Evolutionary conservation across 2,329 filamentous ascomycete genomes (phyloP), one percentile per base, ranked within the genome.

Genomic region (Lachnellula subtilissima): DNA sequence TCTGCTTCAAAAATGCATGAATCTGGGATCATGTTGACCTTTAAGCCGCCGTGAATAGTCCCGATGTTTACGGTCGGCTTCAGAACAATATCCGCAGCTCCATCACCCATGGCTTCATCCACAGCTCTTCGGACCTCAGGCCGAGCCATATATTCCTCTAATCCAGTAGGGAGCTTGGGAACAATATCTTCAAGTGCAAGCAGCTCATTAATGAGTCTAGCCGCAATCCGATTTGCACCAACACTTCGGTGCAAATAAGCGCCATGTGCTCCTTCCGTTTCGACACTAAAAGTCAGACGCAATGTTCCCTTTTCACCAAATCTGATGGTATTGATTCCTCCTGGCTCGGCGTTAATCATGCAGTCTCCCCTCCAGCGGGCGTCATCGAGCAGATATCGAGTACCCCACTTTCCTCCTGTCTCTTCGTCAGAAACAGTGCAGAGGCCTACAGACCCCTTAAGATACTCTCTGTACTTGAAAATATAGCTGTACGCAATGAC

Each of bases 281-380:
- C 61, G 4, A 74, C 59, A 0, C 64, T 69, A 53, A 73, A 74
- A 0, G 67, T 71, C 23, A 75, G 54, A n/a, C 73, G 65, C 32
- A 76, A 56, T 0, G 73, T 74, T 4, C 74, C 73, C 59, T 75
- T 76, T 56, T 75, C 74, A 2, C 69, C 71, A 56, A 75, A 75
- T 12, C 73, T 66, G 7, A 76, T 70, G 5, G 71, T 73, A 11
- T 70, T 57, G n/a, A 61, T 22, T 1, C 72, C 72, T 5, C 64
- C 66, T 2, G 74, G 74, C 57, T 75, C 73, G 14, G 69, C 67
- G 58, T 72, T 72, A 23, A 75, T 67, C 62, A 74, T 69, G 28
- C 71, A 70, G 49, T 73, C 69, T 2, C 73, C 73, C 23, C 61
- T 65, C 73, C 72, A 76, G 14, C 60, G 58, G 2, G 61, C 42